Evolutionary conservation across 495 filamentous ascomycete species (phyloP), one percentile per base, ranked within the genome.

Genomic region (Bombardia bombarda): DNA sequence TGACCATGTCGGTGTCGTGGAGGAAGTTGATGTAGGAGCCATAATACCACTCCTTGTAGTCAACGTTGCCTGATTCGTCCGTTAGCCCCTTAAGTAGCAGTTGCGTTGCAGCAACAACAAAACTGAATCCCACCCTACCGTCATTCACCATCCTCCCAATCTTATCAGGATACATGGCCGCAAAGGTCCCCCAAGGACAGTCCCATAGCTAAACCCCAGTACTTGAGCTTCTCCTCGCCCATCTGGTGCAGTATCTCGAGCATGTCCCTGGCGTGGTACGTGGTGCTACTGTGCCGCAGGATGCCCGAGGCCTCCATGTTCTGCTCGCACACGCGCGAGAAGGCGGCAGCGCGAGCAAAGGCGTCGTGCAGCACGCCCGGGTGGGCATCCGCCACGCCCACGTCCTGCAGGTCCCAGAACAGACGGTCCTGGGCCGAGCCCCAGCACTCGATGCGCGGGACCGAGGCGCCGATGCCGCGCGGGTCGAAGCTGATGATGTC

Each of bases 191-290:
- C 76, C 76, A 13, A 80, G 52, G 8, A 70, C 57, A 19, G 70
- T 74, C 14, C 74, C 74, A 42, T 76, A 77, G 30, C 67, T 70
- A 23, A 75, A 75, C 73, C 73, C 73, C 73, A 76, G 47, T 75
- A 77, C 40, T 62, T 69, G 2, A 77, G 45, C 44, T 67, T 70
- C 18, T 58, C 49, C 37, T 67, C 46, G 7, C 58, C 62, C 22
- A 56, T 49, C 38, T 62, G 57, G 23, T 62, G 50, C 20, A 61
- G 40, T 26, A 68, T 66, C 28, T 65, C 61, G 7, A 69, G 53
- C 63, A 70, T 55, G 42, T 72, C 68, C 31, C 65, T 52, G 0
- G 64, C 66, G 25, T 65, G 63, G 10, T 52, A 66, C 17, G 58
- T 53, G 6, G 68, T 70, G 32, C 63, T 60, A 7, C 64, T 57